A percentile compares a stretch with the other conserved stretches of the same genome.
Evolutionary conservation across 768 basidiomycete species (phyloP).

Genomic region (Chiua virens): DNA sequence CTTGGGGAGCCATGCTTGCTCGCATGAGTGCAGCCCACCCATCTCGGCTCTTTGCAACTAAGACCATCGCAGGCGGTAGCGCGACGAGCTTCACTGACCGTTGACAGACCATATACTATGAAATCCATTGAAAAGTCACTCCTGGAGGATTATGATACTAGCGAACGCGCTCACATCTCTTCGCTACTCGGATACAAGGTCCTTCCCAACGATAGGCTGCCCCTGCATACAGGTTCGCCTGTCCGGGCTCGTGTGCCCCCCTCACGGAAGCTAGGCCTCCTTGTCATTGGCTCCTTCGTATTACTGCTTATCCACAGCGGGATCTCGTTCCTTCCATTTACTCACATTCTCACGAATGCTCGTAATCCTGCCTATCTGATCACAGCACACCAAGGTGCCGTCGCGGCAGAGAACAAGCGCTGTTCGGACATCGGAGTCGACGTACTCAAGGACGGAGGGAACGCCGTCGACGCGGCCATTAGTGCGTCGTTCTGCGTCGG

Average conservation of each 20-base stretch:
- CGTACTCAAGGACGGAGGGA: constrained; percentile 78
- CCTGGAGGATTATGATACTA: background rate
- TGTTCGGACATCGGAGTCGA: constrained; percentile 87
- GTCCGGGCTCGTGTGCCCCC: background rate
- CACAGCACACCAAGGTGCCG: constrained; percentile 74
- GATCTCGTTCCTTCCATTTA: background rate
- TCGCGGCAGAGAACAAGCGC: constrained; percentile 82
- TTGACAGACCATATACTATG: constrained; percentile 4
- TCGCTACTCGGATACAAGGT: background rate
- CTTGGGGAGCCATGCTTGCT: too few relatives aligned
- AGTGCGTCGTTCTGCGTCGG: constrained; percentile 76
- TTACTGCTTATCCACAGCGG: constrained; percentile 1
- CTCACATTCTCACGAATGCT: background rate
- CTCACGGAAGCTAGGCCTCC: constrained; percentile 12
- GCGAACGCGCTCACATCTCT: background rate
- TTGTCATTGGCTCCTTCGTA: constrained; percentile 11
- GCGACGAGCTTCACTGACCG: background rate
- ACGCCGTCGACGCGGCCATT: constrained; percentile 87
- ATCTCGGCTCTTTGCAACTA: background rate
- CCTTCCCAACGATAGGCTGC: constrained; percentile 12
- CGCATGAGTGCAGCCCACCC: too few relatives aligned
- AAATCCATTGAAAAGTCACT: background rate
- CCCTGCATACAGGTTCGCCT: constrained; percentile 13
- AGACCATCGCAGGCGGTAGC: background rate
- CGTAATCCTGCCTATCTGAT: constrained; percentile 60